A percentile compares a stretch with the other conserved stretches of the same genome.
Conservation (phyloP, 768 basidiomycete species). For the Xerocomus brunneocitrinus region DNA sequence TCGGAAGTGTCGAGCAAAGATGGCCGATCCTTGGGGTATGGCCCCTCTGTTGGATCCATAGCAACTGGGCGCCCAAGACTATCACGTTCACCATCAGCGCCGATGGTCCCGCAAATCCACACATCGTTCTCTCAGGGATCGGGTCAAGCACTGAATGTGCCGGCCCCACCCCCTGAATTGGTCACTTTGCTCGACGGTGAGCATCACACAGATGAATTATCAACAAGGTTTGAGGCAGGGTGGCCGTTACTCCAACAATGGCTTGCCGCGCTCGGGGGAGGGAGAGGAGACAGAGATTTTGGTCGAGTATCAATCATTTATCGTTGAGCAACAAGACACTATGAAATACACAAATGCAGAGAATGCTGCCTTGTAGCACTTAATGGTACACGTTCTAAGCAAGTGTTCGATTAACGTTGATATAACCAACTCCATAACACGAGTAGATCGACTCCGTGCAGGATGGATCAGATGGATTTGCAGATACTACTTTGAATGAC, state of each 20-base stretch:
- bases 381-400: slow-evolving; percentile 37
- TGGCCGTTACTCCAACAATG: slow-evolving; percentile 80
- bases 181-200: slow-evolving; percentile 72
- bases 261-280: slow-evolving; percentile 58
- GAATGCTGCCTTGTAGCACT: neutral
- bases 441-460: slow-evolving; percentile 71
- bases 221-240: slow-evolving; percentile 73
- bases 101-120: slow-evolving; percentile 36
- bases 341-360: neutral
- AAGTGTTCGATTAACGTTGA: slow-evolving; percentile 80
- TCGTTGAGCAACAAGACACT: slow-evolving; percentile 40
- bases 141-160: slow-evolving; percentile 17
- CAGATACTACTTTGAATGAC: slow-evolving; percentile 83
- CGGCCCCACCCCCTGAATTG: slow-evolving; percentile 49
- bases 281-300: slow-evolving; percentile 60
- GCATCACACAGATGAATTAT: slow-evolving; percentile 89
- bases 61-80: slow-evolving; percentile 43
- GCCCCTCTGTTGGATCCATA: slow-evolving; percentile 20
- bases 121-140: slow-evolving; percentile 23
- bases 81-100: slow-evolving; percentile 56
- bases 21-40: slow-evolving; percentile 22
- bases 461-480: slow-evolving; percentile 47
- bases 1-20: slow-evolving; percentile 21
- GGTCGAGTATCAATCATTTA: slow-evolving; percentile 78
- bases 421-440: slow-evolving; percentile 89